Evolutionary conservation across 2,329 filamentous ascomycete genomes (phyloP).

Genomic region (Curvularia sp.): DNA sequence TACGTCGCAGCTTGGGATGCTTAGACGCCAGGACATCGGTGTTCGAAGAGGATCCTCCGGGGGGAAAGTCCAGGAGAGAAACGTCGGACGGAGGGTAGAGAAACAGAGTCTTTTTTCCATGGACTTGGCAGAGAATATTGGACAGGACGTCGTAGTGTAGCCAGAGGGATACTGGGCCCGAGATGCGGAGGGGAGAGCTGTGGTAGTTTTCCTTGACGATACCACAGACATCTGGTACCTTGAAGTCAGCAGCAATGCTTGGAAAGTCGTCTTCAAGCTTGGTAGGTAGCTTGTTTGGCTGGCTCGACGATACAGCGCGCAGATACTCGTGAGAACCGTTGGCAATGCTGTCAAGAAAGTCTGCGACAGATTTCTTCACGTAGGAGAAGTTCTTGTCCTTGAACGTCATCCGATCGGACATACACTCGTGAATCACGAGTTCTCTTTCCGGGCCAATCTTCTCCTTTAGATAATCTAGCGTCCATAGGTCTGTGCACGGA

Average conservation of each 20-base stretch:
- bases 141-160: conserved; percentile 91
- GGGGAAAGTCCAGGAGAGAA: conserved; percentile 70
- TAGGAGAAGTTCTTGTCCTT: conserved; percentile 84
- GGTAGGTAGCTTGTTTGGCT: conserved; percentile 74
- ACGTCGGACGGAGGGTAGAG: conserved; percentile 83
- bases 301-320: conserved; percentile 74
- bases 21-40: conserved; percentile 69
- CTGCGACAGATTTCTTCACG: conserved; percentile 69
- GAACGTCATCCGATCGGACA: conserved; percentile 76
- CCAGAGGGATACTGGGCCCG: conserved; percentile 85
- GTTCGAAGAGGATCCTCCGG: conserved; percentile 81
- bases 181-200: conserved; percentile 81
- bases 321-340: conserved; percentile 73
- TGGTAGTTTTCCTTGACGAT: conserved; percentile 68
- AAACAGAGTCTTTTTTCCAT: conserved; percentile 74
- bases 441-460: conserved; percentile 53
- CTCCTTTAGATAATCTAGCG: conserved; percentile 69
- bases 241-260: conserved; percentile 71
- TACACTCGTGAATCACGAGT: conserved; percentile 77
- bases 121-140: conserved; percentile 82
- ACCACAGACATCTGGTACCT: conserved; percentile 60
- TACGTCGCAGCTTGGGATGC: conserved; percentile 30
- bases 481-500: conserved; percentile 72
- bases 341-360: conserved; percentile 68
- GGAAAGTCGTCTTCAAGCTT: conserved; percentile 76